Percentiles rank a stretch among this genome's conserved stretches.
These are phyloP conservation scores for Balansia obtecta DNA, from an alignment of 2,329 filamentous ascomycete genomes.

Conservation along the genomic window DNA sequence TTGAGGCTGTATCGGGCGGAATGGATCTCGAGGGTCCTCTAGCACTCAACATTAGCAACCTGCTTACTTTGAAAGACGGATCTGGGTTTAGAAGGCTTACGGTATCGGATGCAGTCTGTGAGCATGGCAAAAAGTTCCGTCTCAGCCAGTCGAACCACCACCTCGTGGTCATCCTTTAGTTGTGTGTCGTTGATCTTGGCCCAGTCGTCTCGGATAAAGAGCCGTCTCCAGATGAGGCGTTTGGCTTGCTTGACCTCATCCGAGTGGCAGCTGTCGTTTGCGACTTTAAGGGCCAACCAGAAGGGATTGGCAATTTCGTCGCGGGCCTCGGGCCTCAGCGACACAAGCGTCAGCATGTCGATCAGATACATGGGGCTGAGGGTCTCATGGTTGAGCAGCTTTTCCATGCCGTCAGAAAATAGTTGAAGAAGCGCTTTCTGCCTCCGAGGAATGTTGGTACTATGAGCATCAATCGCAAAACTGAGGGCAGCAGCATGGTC, in stretches of 20 bases:
- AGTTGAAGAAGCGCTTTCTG: slow-evolving; percentile 56
- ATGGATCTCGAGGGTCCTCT: slow-evolving; percentile 30
- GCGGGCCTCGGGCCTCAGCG: slow-evolving; percentile 29
- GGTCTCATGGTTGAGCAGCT: slow-evolving; percentile 58
- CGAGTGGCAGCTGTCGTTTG: slow-evolving; percentile 39
- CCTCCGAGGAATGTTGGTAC: slow-evolving; percentile 40
- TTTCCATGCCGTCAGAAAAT: slow-evolving; percentile 57
- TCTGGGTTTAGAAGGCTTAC: slow-evolving; percentile 35
- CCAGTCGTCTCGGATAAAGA: slow-evolving; percentile 81
- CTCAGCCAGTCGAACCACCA: slow-evolving; percentile 46
- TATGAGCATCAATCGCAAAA: slow-evolving; percentile 59
- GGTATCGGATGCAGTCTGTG: slow-evolving; percentile 47
- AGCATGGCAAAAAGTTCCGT: slow-evolving; percentile 61
- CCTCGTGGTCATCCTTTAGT: slow-evolving; percentile 56
- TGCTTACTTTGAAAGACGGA: neutral
- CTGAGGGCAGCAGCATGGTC: slow-evolving; percentile 70
- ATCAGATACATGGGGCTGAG: slow-evolving; percentile 55
- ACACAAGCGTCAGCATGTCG: slow-evolving; percentile 68
- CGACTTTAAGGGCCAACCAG: slow-evolving; percentile 56
- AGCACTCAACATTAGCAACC: slow-evolving; percentile 18
- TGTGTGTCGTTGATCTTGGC: slow-evolving; percentile 63
- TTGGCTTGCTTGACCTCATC: slow-evolving; percentile 47
- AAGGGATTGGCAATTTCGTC: slow-evolving; percentile 58
- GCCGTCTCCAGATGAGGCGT: slow-evolving; percentile 71
- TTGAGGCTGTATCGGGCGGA: slow-evolving; percentile 35